Evolutionary conservation across 1,284 basidiomycete species (phyloP).

Genomic region (Porodaedalea pini): DNA sequence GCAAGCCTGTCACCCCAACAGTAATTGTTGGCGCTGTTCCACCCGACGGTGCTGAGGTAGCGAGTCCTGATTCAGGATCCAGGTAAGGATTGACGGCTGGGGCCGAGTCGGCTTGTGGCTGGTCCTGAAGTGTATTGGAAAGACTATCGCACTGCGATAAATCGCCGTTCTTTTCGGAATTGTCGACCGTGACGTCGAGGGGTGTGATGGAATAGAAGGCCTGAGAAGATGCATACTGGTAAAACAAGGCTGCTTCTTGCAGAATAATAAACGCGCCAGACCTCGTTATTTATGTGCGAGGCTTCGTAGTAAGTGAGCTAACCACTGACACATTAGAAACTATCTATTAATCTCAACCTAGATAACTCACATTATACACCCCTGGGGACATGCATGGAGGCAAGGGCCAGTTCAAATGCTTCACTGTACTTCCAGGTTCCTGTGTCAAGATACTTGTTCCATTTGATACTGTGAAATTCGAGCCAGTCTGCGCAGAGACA

Average conservation of each 20-base stretch:
- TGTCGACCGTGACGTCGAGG: constrained; percentile 40
- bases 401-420: constrained; percentile 44
- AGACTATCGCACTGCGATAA: constrained; percentile 15
- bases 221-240: neutral
- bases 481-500: constrained; percentile 38
- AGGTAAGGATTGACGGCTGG: constrained; percentile 23
- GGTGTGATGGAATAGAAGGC: constrained; percentile 43
- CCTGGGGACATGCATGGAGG: constrained; percentile 44
- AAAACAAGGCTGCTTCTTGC: neutral
- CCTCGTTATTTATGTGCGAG: constrained; percentile 36
- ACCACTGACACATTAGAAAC: neutral
- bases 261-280: constrained; percentile 2
- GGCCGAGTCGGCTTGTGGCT: constrained; percentile 36
- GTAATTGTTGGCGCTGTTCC: constrained; percentile 12
- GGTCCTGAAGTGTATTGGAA: constrained; percentile 34
- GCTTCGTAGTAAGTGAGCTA: constrained; percentile 50
- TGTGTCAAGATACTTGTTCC: constrained; percentile 38
- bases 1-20: constrained; percentile 20
- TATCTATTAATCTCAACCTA: neutral
- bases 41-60: constrained; percentile 12
- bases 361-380: constrained; percentile 43
- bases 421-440: constrained; percentile 45
- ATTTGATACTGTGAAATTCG: constrained; percentile 46
- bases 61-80: constrained; percentile 23
- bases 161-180: constrained; percentile 24